These are phyloP conservation scores for Prasinococcaceae sp. DNA, from an alignment of 139 green algal genomes.

Conservation along the genomic window DNA sequence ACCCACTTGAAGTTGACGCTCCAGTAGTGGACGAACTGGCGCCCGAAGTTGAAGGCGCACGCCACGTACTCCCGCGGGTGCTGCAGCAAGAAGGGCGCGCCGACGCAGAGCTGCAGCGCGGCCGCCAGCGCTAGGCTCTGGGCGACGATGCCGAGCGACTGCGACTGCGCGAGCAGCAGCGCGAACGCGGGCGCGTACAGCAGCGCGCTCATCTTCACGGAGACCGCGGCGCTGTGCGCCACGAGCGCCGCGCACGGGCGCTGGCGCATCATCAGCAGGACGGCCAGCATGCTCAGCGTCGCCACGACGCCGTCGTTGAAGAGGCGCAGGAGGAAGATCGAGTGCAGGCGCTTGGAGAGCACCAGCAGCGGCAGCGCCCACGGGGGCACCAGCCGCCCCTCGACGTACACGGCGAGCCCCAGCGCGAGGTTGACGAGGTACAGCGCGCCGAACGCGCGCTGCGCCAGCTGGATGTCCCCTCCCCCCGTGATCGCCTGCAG, in stretches of 20 bases:
- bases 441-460: conserved; percentile 40
- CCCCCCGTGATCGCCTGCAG: conserved; percentile 41
- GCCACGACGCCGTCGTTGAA: conserved; percentile 77
- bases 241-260: background rate
- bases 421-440: conserved; percentile 49
- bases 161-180: conserved; percentile 41
- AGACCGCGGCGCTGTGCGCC: conserved; percentile 40
- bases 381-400: conserved; percentile 36
- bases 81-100: conserved; percentile 43
- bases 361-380: conserved; percentile 50
- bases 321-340: conserved; percentile 66
- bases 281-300: conserved; percentile 36
- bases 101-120: conserved; percentile 33
- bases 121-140: background rate
- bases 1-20: conserved; percentile 76
- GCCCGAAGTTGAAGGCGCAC: conserved; percentile 52
- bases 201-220: conserved; percentile 80
- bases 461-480: conserved; percentile 16
- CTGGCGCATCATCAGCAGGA: conserved; percentile 13
- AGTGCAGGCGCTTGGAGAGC: conserved; percentile 65
- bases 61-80: conserved; percentile 37
- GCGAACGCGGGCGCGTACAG: conserved; percentile 55
- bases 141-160: background rate
- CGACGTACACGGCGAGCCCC: conserved; percentile 45
- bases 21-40: conserved; percentile 62